Evolutionary conservation across 2,329 filamentous ascomycete genomes (phyloP).

Genomic region (Raffaelea ambrosiae): DNA sequence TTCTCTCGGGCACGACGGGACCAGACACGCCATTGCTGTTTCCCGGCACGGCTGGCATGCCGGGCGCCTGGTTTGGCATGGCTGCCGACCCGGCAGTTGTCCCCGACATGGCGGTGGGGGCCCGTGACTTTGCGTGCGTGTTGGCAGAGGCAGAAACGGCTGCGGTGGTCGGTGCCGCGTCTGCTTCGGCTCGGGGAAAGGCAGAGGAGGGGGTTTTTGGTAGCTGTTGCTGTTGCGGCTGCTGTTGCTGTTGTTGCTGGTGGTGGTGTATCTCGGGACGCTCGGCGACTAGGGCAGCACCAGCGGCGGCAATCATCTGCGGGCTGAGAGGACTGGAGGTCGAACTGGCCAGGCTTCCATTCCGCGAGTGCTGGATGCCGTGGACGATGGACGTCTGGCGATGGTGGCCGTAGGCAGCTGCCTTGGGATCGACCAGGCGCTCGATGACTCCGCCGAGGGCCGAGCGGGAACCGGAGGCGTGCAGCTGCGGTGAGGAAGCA

Average conservation of each 20-base stretch:
- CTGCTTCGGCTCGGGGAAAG: too few relatives aligned
- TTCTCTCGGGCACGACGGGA: conserved; percentile 31
- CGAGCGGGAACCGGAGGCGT: conserved; percentile 29
- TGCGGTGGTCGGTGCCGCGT: conserved; percentile 23
- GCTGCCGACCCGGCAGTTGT: conserved; percentile 20
- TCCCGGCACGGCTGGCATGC: neutral
- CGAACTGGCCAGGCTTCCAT: conserved; percentile 76
- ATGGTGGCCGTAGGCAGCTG: conserved; percentile 69
- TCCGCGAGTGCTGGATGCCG: conserved; percentile 86
- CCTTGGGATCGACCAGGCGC: conserved; percentile 47
- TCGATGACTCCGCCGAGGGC: conserved; percentile 36
- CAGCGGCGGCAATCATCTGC: conserved; percentile 68
- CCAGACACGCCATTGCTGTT: conserved; percentile 5
- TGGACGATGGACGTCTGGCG: conserved; percentile 96
- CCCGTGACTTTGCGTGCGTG: conserved; percentile 22
- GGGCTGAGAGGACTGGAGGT: conserved; percentile 80
- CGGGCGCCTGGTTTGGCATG: neutral
- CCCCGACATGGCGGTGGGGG: conserved; percentile 40
- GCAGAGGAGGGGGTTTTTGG: too few relatives aligned
- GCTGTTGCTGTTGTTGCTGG: too few relatives aligned
- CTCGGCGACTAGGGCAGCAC: conserved; percentile 44
- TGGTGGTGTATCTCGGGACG: conserved; percentile 43
- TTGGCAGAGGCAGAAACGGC: conserved; percentile 4
- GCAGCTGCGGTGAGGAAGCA: conserved; percentile 31
- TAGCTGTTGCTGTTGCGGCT: too few relatives aligned